phyloP scores from a whole-genome alignment of 208 protist genomes.

The Trichomonas vaginalis region DNA sequence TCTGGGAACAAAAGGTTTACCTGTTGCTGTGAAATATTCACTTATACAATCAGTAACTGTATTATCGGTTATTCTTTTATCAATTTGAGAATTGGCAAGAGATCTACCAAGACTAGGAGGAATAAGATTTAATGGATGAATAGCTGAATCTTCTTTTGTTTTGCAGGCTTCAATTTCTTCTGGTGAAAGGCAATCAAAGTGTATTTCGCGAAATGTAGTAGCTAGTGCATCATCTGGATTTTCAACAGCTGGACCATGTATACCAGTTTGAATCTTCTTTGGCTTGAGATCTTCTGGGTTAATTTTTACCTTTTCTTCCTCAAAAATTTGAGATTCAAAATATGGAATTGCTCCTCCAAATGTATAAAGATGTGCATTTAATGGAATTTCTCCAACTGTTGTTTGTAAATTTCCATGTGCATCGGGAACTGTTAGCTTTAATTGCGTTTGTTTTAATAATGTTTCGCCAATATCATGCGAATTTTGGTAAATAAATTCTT shows the following conservation, averaged over 20 bases:
- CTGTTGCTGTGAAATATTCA: background rate
- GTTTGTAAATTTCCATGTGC: background rate
- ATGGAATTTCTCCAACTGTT: background rate
- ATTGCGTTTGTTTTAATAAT: background rate
- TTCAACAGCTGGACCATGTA: background rate
- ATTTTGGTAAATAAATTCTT: background rate
- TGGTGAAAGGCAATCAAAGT: background rate
- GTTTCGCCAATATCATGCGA: background rate
- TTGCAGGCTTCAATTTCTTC: background rate
- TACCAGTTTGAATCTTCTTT: background rate
- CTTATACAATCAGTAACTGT: background rate
- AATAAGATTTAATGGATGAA: background rate
- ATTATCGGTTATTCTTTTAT: background rate
- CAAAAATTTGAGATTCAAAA: background rate
- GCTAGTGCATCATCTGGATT: background rate
- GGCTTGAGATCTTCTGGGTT: background rate
- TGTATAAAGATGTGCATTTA: background rate
- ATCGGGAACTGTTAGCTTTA: background rate
- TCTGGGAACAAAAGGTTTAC: background rate
- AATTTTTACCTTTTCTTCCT: background rate
- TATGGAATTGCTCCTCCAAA: background rate
- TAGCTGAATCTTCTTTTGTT: background rate
- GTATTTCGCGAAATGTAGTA: background rate
- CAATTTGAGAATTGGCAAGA: background rate
- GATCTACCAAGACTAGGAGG: background rate